A percentile compares a stretch with the other conserved stretches of the same genome.
Conservation (phyloP, 257 asterid genomes). For the Nemophila menziesii region DNA sequence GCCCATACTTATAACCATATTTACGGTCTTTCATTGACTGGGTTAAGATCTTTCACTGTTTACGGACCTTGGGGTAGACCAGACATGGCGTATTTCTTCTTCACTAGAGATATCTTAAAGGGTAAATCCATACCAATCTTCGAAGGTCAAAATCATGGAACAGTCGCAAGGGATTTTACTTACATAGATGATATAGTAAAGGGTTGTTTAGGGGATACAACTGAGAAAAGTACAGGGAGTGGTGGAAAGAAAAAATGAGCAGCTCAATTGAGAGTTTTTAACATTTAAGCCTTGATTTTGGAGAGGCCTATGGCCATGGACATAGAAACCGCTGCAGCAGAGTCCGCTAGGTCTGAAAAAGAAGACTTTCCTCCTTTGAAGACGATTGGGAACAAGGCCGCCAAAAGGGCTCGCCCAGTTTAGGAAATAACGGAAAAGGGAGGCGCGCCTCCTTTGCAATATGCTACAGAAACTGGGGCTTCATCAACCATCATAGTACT, state of each 20-base stretch:
- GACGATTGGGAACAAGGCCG: too few species aligned
- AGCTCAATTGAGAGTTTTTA: slow-evolving; percentile 76
- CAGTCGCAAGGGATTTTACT: slow-evolving; percentile 94
- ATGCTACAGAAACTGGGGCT: too few species aligned
- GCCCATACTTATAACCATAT: slow-evolving; percentile 92
- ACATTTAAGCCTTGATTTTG: too few species aligned
- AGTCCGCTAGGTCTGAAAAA: too few species aligned
- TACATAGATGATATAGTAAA: slow-evolving; percentile 90
- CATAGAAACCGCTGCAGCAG: too few species aligned
- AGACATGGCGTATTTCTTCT: slow-evolving; percentile 96
- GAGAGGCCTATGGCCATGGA: too few species aligned
- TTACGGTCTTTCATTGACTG: slow-evolving; percentile 82
- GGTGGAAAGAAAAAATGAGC: slow-evolving; percentile 94
- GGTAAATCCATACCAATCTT: slow-evolving; percentile 77
- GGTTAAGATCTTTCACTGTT: slow-evolving; percentile 85
- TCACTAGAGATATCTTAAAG: slow-evolving; percentile 75
- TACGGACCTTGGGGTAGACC: slow-evolving; percentile 99
- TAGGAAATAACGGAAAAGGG: too few species aligned
- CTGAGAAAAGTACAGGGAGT: slow-evolving; percentile 89
- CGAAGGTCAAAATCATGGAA: slow-evolving; percentile 80
- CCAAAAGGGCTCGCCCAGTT: too few species aligned
- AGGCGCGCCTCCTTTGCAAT: too few species aligned
- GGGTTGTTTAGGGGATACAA: slow-evolving; percentile 93
- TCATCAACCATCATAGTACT: too few species aligned
- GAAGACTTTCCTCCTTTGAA: too few species aligned